Evolutionary conservation across 805 yeast genomes (phyloP).

Genomic region (Dipodascus geniculatus): DNA sequence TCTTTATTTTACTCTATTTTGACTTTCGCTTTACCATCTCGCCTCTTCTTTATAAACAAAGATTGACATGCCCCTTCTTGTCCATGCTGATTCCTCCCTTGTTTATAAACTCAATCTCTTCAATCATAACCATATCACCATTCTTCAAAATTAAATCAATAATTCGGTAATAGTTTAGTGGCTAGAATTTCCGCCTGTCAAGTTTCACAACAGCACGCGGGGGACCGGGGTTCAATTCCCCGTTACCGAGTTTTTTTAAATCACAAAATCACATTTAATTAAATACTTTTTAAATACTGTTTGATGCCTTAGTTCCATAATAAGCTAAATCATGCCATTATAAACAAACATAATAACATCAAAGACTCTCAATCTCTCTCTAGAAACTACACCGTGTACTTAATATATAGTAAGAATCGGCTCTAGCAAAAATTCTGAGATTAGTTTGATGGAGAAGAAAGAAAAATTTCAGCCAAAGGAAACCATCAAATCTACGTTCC

Average conservation of each 20-base stretch:
- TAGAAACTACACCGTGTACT: background rate
- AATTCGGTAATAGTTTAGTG: constrained; percentile 29
- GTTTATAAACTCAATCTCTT: too few relatives aligned
- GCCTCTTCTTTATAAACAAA: too few relatives aligned
- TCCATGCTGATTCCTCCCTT: too few relatives aligned
- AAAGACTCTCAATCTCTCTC: background rate
- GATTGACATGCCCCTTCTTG: too few relatives aligned
- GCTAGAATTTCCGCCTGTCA: constrained; percentile 31
- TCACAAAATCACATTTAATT: background rate
- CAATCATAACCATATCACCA: too few relatives aligned
- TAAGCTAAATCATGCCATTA: background rate
- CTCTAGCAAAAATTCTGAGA: constrained; percentile 2
- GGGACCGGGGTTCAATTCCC: background rate
- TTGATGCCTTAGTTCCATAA: background rate
- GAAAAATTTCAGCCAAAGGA: background rate
- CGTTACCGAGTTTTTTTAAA: background rate
- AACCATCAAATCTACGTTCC: background rate
- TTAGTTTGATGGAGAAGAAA: background rate
- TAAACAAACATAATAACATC: background rate
- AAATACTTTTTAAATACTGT: background rate
- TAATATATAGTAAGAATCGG: background rate
- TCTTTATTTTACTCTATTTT: too few relatives aligned
- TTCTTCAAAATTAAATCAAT: background rate
- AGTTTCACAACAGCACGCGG: background rate
- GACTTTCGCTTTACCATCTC: too few relatives aligned